phyloP scores from a whole-genome alignment of 495 filamentous ascomycete species.

The Podospora fimiseda region DNA sequence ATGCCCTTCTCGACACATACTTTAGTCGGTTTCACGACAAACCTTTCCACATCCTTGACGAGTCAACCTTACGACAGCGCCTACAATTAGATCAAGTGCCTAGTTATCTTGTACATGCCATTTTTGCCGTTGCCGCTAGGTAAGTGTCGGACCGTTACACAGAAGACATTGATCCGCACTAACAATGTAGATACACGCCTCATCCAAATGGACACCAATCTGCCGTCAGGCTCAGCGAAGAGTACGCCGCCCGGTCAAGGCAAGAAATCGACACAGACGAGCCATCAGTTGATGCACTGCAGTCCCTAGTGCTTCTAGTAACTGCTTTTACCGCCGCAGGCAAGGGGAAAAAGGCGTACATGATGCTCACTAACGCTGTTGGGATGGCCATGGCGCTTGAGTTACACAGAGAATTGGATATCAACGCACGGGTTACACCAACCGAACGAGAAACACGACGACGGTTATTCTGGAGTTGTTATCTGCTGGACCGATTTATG shows the following conservation, averaged over 20 bases:
- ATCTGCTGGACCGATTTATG: conserved; percentile 73
- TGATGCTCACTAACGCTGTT: conserved; percentile 74
- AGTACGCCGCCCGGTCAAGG: conserved; percentile 61
- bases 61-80: conserved; percentile 59
- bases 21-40: conserved; percentile 72
- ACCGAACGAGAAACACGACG: conserved; percentile 67
- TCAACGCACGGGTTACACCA: conserved; percentile 47
- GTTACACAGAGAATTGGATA: conserved; percentile 63
- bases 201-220: conserved; percentile 55
- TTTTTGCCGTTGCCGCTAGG: conserved; percentile 67
- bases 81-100: conserved; percentile 62
- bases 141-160: conserved; percentile 25
- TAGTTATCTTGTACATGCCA: conserved; percentile 56
- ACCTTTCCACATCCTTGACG: conserved; percentile 72
- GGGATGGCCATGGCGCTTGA: conserved; percentile 76
- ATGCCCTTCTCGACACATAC: conserved; percentile 65
- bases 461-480: conserved; percentile 77
- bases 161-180: neutral
- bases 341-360: conserved; percentile 78
- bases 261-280: conserved; percentile 69
- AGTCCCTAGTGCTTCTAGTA: conserved; percentile 68
- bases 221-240: conserved; percentile 53
- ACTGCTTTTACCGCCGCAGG: conserved; percentile 69
- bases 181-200: conserved; percentile 53
- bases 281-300: conserved; percentile 67